phyloP scores from a whole-genome alignment of 1,284 basidiomycete genomes.

The Serendipita sp. region DNA sequence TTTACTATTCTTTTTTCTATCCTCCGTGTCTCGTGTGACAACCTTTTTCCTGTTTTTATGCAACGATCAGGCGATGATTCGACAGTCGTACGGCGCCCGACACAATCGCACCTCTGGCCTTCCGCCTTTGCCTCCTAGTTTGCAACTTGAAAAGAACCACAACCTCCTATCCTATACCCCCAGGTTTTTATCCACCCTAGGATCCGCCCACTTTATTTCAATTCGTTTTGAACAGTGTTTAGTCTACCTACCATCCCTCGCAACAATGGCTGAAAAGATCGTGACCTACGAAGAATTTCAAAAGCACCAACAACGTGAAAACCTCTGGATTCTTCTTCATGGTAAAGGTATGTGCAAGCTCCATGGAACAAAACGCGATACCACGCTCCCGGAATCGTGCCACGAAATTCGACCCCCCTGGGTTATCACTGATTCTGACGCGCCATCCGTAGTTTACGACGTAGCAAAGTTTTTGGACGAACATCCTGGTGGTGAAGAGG shows the following conservation, averaged over 20 bases:
- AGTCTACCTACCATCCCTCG: constrained; percentile 14
- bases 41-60: background rate
- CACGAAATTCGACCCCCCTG: background rate
- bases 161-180: background rate
- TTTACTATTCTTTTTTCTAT: background rate
- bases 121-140: background rate
- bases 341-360: constrained; percentile 51
- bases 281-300: constrained; percentile 65
- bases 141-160: background rate
- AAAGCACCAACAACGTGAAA: constrained; percentile 57
- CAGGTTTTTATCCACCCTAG: background rate
- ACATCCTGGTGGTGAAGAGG: constrained; percentile 98
- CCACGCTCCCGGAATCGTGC: background rate
- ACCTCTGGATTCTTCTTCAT: constrained; percentile 66
- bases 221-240: constrained; percentile 14
- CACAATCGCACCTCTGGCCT: background rate
- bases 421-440: constrained; percentile 14
- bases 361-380: background rate
- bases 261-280: constrained; percentile 32
- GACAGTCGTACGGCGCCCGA: background rate
- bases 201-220: background rate
- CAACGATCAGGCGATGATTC: constrained; percentile 1
- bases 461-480: constrained; percentile 92
- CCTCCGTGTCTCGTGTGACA: background rate
- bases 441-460: constrained; percentile 66